Evolutionary conservation across 163 green algal species (phyloP), one percentile per base, ranked within the genome.

Genomic region (Smithsoniella earleae): DNA sequence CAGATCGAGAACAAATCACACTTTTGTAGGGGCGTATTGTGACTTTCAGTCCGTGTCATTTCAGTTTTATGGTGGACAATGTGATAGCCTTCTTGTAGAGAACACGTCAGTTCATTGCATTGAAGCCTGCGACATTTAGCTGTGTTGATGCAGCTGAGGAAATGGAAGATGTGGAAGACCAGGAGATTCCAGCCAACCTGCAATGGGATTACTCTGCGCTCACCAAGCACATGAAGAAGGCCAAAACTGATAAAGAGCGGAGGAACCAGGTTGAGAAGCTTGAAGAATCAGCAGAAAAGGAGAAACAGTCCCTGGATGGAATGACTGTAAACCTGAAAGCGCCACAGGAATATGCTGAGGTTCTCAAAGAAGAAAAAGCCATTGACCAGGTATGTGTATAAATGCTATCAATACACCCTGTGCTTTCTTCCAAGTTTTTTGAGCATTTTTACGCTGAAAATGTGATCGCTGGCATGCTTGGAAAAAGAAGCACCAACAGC

Each of bases 301-400:
- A 27, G 27, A 74, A 55, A 25, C 16, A 20, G 22, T 36, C 30
- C 4, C 30, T 74, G 33, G 64, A 74, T 3, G 28, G 4, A 25
- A 74, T 62, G 46, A 81, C 84, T 6, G 91, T 92, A 75, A 98
- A 98, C 80, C 82, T 98, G 65, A 96, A 96, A 75, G 86, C 84
- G 2, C 66, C 79, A 66, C 82, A 88, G 34, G 84, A 87, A 77
- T 87, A 82, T 73, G 81, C 81, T n/a, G 5, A 40, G n/a, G 25
- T 69, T n/a, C 25, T 69, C 22, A 30, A 43, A 37, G 58, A 69
- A 13, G 58, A 69, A 13, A 69, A 43, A 6, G n/a, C 38, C 4
- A 43, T 69, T 30, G 43, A 69, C 31, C 31, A 10, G 1, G 49
- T 64, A 13, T 10, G 6, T 25, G 25, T 18, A 36, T 64, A 13